Evolutionary conservation across 345 rosid species (phyloP), one percentile per base, ranked within the genome.

Genomic region (Abelmoschus esculentus): DNA sequence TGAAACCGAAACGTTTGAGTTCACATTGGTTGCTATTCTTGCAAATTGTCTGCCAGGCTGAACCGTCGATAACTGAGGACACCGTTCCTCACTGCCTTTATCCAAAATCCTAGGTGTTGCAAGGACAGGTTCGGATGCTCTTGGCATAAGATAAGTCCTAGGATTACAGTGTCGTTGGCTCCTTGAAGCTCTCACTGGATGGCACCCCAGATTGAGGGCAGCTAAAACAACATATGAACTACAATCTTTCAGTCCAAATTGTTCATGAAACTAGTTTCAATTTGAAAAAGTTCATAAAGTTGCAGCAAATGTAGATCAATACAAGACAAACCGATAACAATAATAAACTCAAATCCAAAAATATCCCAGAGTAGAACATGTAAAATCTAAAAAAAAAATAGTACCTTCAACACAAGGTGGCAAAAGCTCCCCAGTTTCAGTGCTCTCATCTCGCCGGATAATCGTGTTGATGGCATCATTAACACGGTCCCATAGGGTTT

Each of bases 321-420:
- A 56, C 10, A 40, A 65, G 58, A 31, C 53, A 22, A 74, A 18
- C 52, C 67, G 70, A 34, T 18, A 56, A 47, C 69, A 63, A 36
- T 31, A 53, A 62, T 53, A 59, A 7, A 52, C 46, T 29, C 52
- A 61, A 76, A 75, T 68, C 79, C 72, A 70, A 67, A 57, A 47
- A 28, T 57, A 31, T 32, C 26, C 38, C 22, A 19, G 14, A 18
- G 18, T n/a, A 15, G 31, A 34, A 59, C 40, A 28, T 2, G 55
- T 59, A 10, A 49, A 57, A 38, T 38, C 42, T 1, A 26, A 61
- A 72, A 40, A 61, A 72, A 40, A 40, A 15, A 26, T 7, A 38
- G 42, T 85, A 95, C 99, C 99, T 91, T 95, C 99, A 74, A 95
- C 87, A 78, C 99, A 95, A 42, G 99, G 99, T 69, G 98, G 98